A percentile compares a stretch with the other conserved stretches of the same genome.
Conservation (phyloP, 148 eudicot species). For the Silene latifolia region DNA sequence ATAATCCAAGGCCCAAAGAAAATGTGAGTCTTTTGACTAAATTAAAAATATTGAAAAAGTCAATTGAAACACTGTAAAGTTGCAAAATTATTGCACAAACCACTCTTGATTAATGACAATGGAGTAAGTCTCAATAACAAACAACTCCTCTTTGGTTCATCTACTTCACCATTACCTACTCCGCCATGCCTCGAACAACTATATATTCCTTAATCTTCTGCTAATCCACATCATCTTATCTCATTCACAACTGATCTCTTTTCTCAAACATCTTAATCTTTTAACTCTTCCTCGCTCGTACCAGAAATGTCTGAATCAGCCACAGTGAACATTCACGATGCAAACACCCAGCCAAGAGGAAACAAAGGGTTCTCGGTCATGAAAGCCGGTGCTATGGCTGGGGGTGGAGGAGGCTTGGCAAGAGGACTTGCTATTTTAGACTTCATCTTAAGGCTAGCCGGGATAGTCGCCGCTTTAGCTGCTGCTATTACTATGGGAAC, state of each 20-base stretch:
- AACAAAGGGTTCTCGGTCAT: slow-evolving; percentile 15
- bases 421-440: slow-evolving; percentile 58
- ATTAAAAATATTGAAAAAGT: too few relatives aligned
- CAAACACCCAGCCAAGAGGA: too few relatives aligned
- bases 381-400: slow-evolving; percentile 19
- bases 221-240: not conserved
- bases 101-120: slow-evolving; percentile 7
- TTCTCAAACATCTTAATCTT: not conserved
- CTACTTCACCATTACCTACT: slow-evolving; percentile 3
- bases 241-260: not conserved
- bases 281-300: not conserved
- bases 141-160: slow-evolving; percentile 13
- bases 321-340: too few relatives aligned
- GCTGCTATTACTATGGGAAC: slow-evolving; percentile 73
- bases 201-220: not conserved
- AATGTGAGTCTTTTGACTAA: too few relatives aligned
- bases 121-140: slow-evolving; percentile 13
- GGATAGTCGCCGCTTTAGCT: slow-evolving; percentile 53
- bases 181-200: not conserved
- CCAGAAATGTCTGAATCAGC: slow-evolving; percentile 15
- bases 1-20: too few relatives aligned
- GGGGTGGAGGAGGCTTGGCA: slow-evolving; percentile 28
- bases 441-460: slow-evolving; percentile 54
- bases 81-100: slow-evolving; percentile 5
- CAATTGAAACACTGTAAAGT: not conserved